Evolutionary conservation across 2,329 filamentous ascomycete genomes (phyloP), one percentile per base, ranked within the genome.

Genomic region (Fusarium coffeatum): DNA sequence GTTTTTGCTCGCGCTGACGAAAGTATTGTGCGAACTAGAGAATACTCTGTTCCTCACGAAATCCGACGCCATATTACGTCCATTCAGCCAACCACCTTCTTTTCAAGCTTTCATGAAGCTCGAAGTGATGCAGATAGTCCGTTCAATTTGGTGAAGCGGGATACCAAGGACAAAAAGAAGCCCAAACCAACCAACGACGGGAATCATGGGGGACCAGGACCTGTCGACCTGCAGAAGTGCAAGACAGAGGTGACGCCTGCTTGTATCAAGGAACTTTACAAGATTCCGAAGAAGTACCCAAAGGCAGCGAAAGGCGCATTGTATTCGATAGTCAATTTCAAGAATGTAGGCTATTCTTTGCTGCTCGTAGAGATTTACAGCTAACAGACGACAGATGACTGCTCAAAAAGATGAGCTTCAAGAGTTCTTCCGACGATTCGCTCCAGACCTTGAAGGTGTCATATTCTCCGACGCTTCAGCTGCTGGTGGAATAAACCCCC

Each of bases 221-320:
- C 55, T 1, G 25, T 60, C 4, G 67, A 74, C 20, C 40, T 74
- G 12, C 43, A 72, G 6, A 71, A 55, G 13, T 85, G 83, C 73
- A 80, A 82, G 28, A 66, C 72, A 2, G 69, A 72, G 23, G 76
- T 83, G 54, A 85, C 83, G 0, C 84, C 84, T 2, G 76, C 77
- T 2, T 86, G 84, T 32, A 63, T 86, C 7, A 78, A 80, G 41
- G 77, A 80, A 9, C 72, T 85, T 16, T 86, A 86, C 74, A 80
- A 80, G 5, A 79, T 86, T 27, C 77, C 77, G 27, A 30, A 76
- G 11, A 76, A 80, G 28, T 88, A 90, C 11, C 80, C 86, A 10
- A 88, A 78, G 23, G 86, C 89, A 13, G 87, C 83, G 73, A 88
- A 83, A 25, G 90, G 80, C 1, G 90, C 90, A 59, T 87, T 85